A percentile compares a stretch with the other conserved stretches of the same genome.
Conservation (phyloP, 2,329 filamentous ascomycete species). For the Tolypocladium tundrense region DNA sequence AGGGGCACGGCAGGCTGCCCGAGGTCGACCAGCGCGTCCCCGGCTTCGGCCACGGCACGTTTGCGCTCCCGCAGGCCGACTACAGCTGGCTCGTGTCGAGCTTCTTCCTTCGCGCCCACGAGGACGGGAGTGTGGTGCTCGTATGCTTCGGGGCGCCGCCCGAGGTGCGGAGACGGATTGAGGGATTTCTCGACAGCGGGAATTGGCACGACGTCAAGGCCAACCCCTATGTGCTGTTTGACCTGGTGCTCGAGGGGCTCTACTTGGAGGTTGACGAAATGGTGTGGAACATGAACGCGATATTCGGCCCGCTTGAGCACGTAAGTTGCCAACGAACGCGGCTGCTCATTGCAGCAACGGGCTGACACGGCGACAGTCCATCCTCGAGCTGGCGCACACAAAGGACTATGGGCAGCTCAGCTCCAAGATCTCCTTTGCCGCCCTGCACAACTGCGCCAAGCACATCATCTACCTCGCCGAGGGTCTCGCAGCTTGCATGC, state of each 20-base stretch:
- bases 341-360: not conserved
- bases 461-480: conserved; percentile 19
- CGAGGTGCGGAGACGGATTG: conserved; percentile 11
- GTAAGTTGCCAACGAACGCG: conserved; percentile 8
- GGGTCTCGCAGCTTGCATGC: conserved; percentile 15
- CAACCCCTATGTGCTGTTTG: conserved; percentile 18
- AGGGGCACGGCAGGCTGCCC: conserved; percentile 6
- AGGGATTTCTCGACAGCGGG: conserved; percentile 11
- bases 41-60: conserved; percentile 1
- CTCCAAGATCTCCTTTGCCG: conserved; percentile 15
- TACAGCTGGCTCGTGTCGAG: conserved; percentile 16
- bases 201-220: conserved; percentile 12
- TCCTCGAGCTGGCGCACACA: conserved; percentile 13
- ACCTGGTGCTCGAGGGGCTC: conserved; percentile 16
- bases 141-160: conserved; percentile 16
- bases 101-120: conserved; percentile 15
- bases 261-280: conserved; percentile 17
- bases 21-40: conserved; percentile 14
- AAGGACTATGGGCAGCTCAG: conserved; percentile 3
- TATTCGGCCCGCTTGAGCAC: conserved; percentile 18
- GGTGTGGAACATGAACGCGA: conserved; percentile 18
- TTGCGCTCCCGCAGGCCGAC: conserved; percentile 15
- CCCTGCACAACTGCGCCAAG: conserved; percentile 18
- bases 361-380: conserved; percentile 8
- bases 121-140: conserved; percentile 9